phyloP scores from a whole-genome alignment of 768 basidiomycete genomes.

The Rhodotorula babjevae region DNA sequence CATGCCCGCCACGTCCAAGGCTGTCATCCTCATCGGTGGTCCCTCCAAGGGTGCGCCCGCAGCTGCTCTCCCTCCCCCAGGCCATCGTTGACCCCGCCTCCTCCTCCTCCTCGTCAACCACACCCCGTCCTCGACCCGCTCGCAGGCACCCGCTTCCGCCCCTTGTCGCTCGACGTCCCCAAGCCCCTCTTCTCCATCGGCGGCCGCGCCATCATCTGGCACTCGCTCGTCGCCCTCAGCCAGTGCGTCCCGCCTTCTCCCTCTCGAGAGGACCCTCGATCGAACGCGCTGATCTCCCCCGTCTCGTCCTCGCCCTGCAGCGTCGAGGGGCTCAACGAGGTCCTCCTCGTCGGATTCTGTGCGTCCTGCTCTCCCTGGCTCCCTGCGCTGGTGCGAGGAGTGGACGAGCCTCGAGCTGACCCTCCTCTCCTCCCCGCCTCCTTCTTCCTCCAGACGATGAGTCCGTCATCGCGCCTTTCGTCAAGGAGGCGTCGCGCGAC shows the following conservation, averaged over 20 bases:
- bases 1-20: conserved; percentile 42
- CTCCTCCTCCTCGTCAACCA: not conserved
- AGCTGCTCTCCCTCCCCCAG: too few relatives aligned
- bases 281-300: not conserved
- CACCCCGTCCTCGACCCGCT: too few relatives aligned
- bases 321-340: conserved; percentile 48
- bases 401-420: not conserved
- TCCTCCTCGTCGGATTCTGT: conserved; percentile 50
- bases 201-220: conserved; percentile 51
- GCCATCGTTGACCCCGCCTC: too few relatives aligned
- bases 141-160: conserved; percentile 34
- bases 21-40: conserved; percentile 48
- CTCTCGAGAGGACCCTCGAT: not conserved
- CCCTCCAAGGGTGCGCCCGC: conserved; percentile 46
- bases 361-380: conserved; percentile 1
- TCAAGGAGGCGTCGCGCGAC: conserved; percentile 50
- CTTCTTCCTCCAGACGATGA: conserved; percentile 45
- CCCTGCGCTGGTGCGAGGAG: too few relatives aligned
- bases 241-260: conserved; percentile 4
- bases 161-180: conserved; percentile 42
- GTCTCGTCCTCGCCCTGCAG: conserved; percentile 10
- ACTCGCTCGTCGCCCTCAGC: conserved; percentile 49
- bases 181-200: conserved; percentile 51
- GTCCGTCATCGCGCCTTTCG: conserved; percentile 48
- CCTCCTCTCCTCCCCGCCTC: not conserved